A percentile compares a stretch with the other conserved stretches of the same genome.
Conservation (phyloP, 2,329 filamentous ascomycete species). For the Neoarthrinium moseri region DNA sequence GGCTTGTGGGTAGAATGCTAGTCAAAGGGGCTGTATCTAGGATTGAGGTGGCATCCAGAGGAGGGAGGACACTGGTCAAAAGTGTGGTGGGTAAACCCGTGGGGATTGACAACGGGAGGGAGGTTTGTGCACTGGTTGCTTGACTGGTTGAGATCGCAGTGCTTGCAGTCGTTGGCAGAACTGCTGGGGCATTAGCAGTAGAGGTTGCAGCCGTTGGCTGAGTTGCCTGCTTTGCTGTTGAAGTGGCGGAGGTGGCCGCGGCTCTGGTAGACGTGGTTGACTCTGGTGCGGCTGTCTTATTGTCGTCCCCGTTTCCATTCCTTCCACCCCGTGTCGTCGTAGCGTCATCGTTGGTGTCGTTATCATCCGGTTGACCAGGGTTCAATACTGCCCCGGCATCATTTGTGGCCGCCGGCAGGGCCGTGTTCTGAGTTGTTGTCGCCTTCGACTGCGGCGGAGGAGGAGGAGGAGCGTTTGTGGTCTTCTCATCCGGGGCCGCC, state of each 20-base stretch:
- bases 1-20: conserved; percentile 1
- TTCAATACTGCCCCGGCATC: conserved; percentile 4
- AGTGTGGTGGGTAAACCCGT: background rate
- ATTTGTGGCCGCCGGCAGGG: conserved; percentile 1
- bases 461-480: background rate
- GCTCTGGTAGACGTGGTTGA: background rate
- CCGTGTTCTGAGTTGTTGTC: background rate
- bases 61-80: background rate
- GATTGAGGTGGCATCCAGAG: background rate
- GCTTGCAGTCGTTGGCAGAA: background rate
- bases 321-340: background rate
- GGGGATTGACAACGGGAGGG: background rate
- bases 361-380: conserved; percentile 6
- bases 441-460: background rate
- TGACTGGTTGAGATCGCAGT: conserved; percentile 1
- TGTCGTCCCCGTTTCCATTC: background rate
- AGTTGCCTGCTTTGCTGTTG: background rate
- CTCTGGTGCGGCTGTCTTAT: background rate
- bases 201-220: background rate
- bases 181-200: background rate
- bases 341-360: background rate
- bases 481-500: conserved; percentile 1
- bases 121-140: background rate
- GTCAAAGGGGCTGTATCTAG: no score
- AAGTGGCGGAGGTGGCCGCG: background rate